Evolutionary conservation across 805 yeast species (phyloP).

Genomic region (Saturnispora saitoi): DNA sequence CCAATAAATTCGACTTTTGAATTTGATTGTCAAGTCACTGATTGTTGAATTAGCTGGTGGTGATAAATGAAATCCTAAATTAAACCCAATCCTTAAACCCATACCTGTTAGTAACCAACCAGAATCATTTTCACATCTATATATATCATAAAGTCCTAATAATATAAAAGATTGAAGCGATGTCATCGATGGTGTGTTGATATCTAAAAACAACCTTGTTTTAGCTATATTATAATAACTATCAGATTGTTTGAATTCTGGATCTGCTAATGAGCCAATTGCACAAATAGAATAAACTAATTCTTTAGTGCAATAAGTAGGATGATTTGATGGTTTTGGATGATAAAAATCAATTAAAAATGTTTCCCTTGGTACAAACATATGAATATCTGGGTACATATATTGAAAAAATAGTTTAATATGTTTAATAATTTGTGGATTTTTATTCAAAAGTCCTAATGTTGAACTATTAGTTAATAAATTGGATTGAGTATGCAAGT

Average conservation of each 20-base stretch:
- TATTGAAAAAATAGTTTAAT: conserved; percentile 40
- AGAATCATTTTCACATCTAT: conserved; percentile 47
- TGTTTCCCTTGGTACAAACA: conserved; percentile 56
- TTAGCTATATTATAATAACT: conserved; percentile 42
- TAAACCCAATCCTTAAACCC: conserved; percentile 58
- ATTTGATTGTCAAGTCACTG: conserved; percentile 44
- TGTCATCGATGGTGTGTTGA: conserved; percentile 41
- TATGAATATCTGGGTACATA: conserved; percentile 57
- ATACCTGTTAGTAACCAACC: conserved; percentile 60
- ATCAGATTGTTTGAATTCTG: conserved; percentile 30
- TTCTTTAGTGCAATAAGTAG: conserved; percentile 45
- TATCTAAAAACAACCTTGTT: conserved; percentile 31
- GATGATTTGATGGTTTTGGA: conserved; percentile 29
- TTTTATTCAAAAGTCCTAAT: conserved; percentile 28
- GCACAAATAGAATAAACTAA: conserved; percentile 51
- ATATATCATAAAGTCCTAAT: conserved; percentile 53
- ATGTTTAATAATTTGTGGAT: conserved; percentile 15
- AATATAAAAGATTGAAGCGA: conserved; percentile 51
- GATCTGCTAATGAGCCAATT: conserved; percentile 41
- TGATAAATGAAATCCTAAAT: conserved; percentile 53
- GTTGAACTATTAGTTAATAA: background rate
- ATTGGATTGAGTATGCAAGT: background rate
- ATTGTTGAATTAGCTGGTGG: conserved; percentile 34
- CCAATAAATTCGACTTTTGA: conserved; percentile 57
- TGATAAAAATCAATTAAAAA: conserved; percentile 52